A percentile compares a stretch with the other conserved stretches of the same genome.
Conservation (phyloP, 2,329 filamentous ascomycete genomes). For the Pyricularia sp. region DNA sequence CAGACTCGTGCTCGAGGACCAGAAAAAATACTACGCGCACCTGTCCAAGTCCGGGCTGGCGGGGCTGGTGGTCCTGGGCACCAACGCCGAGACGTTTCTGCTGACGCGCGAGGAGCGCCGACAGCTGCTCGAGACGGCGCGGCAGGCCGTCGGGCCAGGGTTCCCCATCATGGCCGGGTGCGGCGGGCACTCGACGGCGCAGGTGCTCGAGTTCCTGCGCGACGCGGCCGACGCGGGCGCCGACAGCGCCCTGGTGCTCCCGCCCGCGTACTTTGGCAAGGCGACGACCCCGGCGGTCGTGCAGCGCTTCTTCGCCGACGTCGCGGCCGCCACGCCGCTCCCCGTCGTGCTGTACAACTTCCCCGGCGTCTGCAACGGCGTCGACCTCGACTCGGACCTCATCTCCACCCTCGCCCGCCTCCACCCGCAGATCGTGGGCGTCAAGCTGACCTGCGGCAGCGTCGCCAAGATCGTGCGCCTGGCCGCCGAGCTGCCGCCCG, state of each 20-base stretch:
- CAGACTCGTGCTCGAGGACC: conserved; percentile 15
- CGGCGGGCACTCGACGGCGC: conserved; percentile 49
- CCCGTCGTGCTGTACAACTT: conserved; percentile 58
- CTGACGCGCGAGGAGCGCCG: conserved; percentile 19
- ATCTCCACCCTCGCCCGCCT: conserved; percentile 36
- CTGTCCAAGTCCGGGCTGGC: conserved; percentile 15
- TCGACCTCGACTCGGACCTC: conserved; percentile 53
- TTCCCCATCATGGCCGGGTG: conserved; percentile 52
- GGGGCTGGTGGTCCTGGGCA: conserved; percentile 20
- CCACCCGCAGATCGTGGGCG: conserved; percentile 11
- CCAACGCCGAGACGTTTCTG: conserved; percentile 21
- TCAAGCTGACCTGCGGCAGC: conserved; percentile 49
- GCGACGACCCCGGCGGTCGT: conserved; percentile 44
- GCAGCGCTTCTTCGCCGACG: conserved; percentile 43
- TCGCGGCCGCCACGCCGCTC: conserved; percentile 37
- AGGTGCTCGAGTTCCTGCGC: conserved; percentile 44
- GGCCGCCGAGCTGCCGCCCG: conserved; percentile 30
- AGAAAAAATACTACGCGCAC: conserved; percentile 17
- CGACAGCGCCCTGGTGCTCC: conserved; percentile 47
- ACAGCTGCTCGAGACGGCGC: conserved; percentile 40
- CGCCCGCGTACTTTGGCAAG: conserved; percentile 53
- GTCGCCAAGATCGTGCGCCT: conserved; percentile 60
- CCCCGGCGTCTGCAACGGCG: conserved; percentile 52
- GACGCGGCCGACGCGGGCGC: conserved; percentile 49
- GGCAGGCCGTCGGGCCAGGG: conserved; percentile 34